Evolutionary conservation across 1,139 yeast genomes (phyloP), one percentile per base, ranked within the genome.

Genomic region (Yamadazyma triangularis): DNA sequence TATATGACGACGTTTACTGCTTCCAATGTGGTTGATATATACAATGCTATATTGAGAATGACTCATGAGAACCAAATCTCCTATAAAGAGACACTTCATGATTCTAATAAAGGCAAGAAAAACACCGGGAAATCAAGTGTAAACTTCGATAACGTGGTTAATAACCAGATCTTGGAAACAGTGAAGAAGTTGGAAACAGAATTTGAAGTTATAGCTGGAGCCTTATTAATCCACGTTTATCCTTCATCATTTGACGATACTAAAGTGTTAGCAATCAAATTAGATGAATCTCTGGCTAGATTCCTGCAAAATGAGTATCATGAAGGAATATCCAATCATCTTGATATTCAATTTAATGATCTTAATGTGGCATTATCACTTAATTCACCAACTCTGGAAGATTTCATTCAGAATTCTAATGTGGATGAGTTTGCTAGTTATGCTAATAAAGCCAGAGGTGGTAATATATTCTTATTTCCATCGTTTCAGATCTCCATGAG

Each of bases 1-100:
- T 85, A 74, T 45, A 64, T 83, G 35, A 88, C 97, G 0, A 86
- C 95, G 0, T 67, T 91, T 45, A 81, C 94, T 0, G 93, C 94
- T 0, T 81, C 95, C 0, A 87, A 83, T 47, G 62, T 86, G 20
- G 65, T 80, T 41, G 96, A 89, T 56, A 79, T 91, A 28, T 73
- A 77, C 47, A 81, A 80, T 36, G 78, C 93, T 0, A 60, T 86
- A 15, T 58, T 73, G 28, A 68, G 95, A 43, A 79, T 88, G 68
- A 66, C 79, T 18, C 83, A 79, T 42, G 95, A 87, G 37, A 82
- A 77, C 42, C 70, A 69, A 41, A 66, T 75, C 4, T 81, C 93
- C 0, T 87, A 88, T 48, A 73, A 70, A 33, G 95, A 87, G 41
- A 85, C 85, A 3, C 61, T 81, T 34, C 61, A 70, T 21, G 87